A percentile compares a stretch with the other conserved stretches of the same genome.
Evolutionary conservation across 2,329 filamentous ascomycete genomes (phyloP).

Genomic region (Tolypocladium cylindrosporum): DNA sequence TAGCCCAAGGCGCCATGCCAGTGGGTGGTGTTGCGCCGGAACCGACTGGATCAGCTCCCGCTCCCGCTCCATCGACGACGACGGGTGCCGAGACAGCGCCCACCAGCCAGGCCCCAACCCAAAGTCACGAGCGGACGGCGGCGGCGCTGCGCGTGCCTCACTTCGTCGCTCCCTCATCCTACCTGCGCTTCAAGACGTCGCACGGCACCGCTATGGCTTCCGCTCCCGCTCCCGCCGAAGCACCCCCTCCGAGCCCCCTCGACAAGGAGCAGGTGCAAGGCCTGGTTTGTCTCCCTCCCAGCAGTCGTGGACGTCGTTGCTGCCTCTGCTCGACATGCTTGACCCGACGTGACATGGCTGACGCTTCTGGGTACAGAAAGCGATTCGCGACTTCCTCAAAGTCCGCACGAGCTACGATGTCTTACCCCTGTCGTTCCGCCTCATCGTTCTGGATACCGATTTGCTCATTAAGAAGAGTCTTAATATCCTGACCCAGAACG

Average conservation of each 20-base stretch:
- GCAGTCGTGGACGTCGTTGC: not conserved
- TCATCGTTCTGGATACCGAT: slow-evolving; percentile 91
- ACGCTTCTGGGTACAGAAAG: slow-evolving; percentile 47
- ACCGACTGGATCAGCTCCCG: not conserved
- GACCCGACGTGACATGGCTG: slow-evolving; percentile 1
- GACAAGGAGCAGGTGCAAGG: slow-evolving; percentile 72
- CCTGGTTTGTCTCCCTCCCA: slow-evolving; percentile 42
- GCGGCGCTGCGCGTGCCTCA: slow-evolving; percentile 31
- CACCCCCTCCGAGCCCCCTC: slow-evolving; percentile 43
- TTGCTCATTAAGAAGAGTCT: slow-evolving; percentile 95
- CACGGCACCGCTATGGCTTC: slow-evolving; percentile 23
- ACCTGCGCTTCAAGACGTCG: slow-evolving; percentile 34
- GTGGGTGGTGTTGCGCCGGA: not conserved
- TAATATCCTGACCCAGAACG: slow-evolving; percentile 91
- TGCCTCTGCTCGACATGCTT: not conserved
- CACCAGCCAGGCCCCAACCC: not conserved
- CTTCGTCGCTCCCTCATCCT: slow-evolving; percentile 51
- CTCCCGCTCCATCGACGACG: not conserved
- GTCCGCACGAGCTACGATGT: slow-evolving; percentile 97
- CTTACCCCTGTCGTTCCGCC: slow-evolving; percentile 85
- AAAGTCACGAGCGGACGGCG: slow-evolving; percentile 2
- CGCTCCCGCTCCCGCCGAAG: slow-evolving; percentile 16
- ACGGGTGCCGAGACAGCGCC: not conserved
- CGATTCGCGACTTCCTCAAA: slow-evolving; percentile 91
- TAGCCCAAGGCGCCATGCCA: not conserved